These are phyloP conservation scores for Bacidia gigantensis DNA, from an alignment of 495 filamentous ascomycete genomes.

Conservation along the genomic window DNA sequence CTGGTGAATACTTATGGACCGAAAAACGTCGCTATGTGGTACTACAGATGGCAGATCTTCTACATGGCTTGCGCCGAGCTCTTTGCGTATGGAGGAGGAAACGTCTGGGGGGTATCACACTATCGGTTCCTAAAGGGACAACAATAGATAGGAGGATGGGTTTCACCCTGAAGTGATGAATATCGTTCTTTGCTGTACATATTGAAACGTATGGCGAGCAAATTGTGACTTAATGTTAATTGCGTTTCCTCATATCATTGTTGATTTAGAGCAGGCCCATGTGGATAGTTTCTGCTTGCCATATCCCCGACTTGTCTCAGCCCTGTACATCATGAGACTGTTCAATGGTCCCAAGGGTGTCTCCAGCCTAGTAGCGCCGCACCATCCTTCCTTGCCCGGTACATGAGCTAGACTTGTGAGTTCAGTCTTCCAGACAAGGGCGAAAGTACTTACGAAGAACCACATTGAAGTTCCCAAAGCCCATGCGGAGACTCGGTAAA, in stretches of 20 bases:
- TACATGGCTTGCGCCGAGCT: slow-evolving; percentile 55
- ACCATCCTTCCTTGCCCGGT: slow-evolving; percentile 86
- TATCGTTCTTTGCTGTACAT: too few relatives aligned
- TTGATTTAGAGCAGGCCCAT: too few relatives aligned
- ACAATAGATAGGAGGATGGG: background rate
- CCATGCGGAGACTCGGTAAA: slow-evolving; percentile 77
- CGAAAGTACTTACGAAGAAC: slow-evolving; percentile 67
- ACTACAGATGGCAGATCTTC: slow-evolving; percentile 53
- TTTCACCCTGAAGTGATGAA: too few relatives aligned
- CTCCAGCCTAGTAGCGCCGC: slow-evolving; percentile 83
- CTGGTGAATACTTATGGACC: slow-evolving; percentile 47
- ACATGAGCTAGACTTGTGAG: slow-evolving; percentile 56
- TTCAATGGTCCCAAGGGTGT: slow-evolving; percentile 97
- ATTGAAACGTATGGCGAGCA: too few relatives aligned
- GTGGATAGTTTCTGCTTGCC: too few relatives aligned
- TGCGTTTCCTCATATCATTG: too few relatives aligned
- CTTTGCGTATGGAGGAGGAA: slow-evolving; percentile 45
- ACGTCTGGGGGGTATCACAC: slow-evolving; percentile 50
- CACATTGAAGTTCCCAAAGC: slow-evolving; percentile 92
- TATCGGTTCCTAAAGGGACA: slow-evolving; percentile 44
- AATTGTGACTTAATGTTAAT: too few relatives aligned
- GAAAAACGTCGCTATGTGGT: slow-evolving; percentile 41
- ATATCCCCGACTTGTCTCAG: too few relatives aligned
- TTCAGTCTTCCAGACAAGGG: background rate
- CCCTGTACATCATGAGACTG: too few relatives aligned